Evolutionary conservation across 2,329 filamentous ascomycete species (phyloP).

Genomic region (Emericellopsis atlantica): DNA sequence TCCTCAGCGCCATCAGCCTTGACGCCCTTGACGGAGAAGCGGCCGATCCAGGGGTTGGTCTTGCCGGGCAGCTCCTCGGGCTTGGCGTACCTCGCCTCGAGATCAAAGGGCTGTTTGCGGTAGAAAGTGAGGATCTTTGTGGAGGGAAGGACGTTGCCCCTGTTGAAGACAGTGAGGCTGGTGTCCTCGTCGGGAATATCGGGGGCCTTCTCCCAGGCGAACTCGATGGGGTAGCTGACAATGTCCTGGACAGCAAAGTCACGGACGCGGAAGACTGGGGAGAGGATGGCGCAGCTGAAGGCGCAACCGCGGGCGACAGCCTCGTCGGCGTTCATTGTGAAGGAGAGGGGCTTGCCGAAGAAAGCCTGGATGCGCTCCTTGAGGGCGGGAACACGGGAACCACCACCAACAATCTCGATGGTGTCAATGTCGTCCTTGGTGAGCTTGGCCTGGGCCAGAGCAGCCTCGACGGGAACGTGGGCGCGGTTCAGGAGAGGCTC

Average conservation of each 20-base stretch:
- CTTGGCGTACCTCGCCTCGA: slow-evolving; percentile 88
- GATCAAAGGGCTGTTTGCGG: slow-evolving; percentile 91
- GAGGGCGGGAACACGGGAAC: slow-evolving; percentile 82
- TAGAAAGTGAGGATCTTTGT: slow-evolving; percentile 99
- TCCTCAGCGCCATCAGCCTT: slow-evolving; percentile 88
- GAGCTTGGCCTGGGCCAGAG: slow-evolving; percentile 85
- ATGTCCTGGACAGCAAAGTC: slow-evolving; percentile 98
- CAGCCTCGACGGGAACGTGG: slow-evolving; percentile 71
- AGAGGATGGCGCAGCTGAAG: slow-evolving; percentile 95
- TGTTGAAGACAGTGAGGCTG: slow-evolving; percentile 92
- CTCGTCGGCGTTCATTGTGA: slow-evolving; percentile 97
- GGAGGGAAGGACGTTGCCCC: slow-evolving; percentile 90
- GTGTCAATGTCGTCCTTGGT: slow-evolving; percentile 84
- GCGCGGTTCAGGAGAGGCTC: slow-evolving; percentile 69
- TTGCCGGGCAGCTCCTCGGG: slow-evolving; percentile 80
- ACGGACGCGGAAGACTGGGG: slow-evolving; percentile 93
- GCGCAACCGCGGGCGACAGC: slow-evolving; percentile 90
- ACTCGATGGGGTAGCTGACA: slow-evolving; percentile 96
- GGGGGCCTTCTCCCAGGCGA: slow-evolving; percentile 95
- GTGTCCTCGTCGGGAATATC: slow-evolving; percentile 99
- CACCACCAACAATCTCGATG: slow-evolving; percentile 88
- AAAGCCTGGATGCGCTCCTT: slow-evolving; percentile 83
- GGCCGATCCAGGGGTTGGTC: slow-evolving; percentile 87
- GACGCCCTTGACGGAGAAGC: slow-evolving; percentile 96
- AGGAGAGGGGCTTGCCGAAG: slow-evolving; percentile 87